Evolutionary conservation across 371 early-diverging fungal genomes (phyloP).

Genomic region (Mycotypha africana): DNA sequence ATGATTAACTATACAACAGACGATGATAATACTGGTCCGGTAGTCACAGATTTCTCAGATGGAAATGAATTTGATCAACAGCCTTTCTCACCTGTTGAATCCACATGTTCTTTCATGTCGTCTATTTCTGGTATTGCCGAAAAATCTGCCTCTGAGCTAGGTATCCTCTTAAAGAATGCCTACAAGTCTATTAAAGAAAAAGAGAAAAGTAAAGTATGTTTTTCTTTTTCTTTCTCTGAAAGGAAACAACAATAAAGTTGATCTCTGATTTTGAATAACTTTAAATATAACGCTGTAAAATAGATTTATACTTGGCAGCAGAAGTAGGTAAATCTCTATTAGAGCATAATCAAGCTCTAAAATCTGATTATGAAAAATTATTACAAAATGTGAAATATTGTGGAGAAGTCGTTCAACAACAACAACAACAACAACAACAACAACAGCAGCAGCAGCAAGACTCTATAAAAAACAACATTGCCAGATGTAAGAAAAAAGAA

Average conservation of each 20-base stretch:
- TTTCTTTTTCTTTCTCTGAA: neutral
- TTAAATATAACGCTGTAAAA: conserved; percentile 1
- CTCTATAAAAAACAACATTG: conserved; percentile 14
- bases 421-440: neutral
- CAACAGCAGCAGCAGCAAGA: conserved; percentile 4
- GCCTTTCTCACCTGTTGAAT: conserved; percentile 23
- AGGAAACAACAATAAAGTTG: too few relatives aligned
- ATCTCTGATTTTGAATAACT: too few relatives aligned
- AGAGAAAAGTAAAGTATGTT: conserved; percentile 33
- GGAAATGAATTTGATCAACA: too few relatives aligned
- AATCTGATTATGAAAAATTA: conserved; percentile 44
- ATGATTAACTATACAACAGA: too few relatives aligned
- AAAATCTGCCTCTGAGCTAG: conserved; percentile 34
- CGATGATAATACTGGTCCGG: too few relatives aligned
- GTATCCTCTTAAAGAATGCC: conserved; percentile 29
- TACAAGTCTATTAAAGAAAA: conserved; percentile 31
- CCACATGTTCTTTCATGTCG: conserved; percentile 24
- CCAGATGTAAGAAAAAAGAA: conserved; percentile 19
- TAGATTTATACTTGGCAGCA: conserved; percentile 51
- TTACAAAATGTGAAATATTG: conserved; percentile 26
- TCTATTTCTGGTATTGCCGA: conserved; percentile 39
- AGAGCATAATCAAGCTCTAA: conserved; percentile 45
- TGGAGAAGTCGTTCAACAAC: neutral
- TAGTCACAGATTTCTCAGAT: too few relatives aligned
- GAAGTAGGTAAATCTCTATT: conserved; percentile 54